Percentiles rank a stretch among this genome's conserved stretches.
phyloP scores from a whole-genome alignment of 352 stramenopile species.

The Globisporangium ultimum region DNA sequence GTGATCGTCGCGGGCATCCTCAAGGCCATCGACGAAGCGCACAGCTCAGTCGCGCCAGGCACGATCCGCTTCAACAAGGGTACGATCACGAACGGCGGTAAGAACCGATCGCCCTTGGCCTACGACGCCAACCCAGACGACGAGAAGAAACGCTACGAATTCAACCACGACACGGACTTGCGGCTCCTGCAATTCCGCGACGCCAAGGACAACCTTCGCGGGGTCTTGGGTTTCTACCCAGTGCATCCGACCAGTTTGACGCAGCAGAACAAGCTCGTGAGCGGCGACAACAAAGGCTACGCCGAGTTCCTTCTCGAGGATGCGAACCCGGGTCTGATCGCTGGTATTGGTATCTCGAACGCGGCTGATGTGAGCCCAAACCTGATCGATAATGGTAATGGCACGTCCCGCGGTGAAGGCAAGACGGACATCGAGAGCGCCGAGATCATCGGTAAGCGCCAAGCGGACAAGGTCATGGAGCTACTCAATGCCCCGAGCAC shows the following conservation, averaged over 20 bases:
- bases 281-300: slow-evolving; percentile 74
- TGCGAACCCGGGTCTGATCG: slow-evolving; percentile 20
- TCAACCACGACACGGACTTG: slow-evolving; percentile 67
- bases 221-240: slow-evolving; percentile 57
- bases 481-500: slow-evolving; percentile 19
- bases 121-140: slow-evolving; percentile 66
- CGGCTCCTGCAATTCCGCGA: slow-evolving; percentile 49
- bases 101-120: slow-evolving; percentile 60
- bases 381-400: slow-evolving; percentile 34
- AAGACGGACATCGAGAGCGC: slow-evolving; percentile 26
- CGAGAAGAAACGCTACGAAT: slow-evolving; percentile 49
- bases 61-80: slow-evolving; percentile 35
- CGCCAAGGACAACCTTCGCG: slow-evolving; percentile 28
- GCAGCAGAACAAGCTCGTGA: slow-evolving; percentile 60
- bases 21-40: slow-evolving; percentile 46
- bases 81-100: slow-evolving; percentile 27
- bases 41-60: slow-evolving; percentile 41
- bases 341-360: slow-evolving; percentile 35
- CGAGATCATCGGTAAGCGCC: slow-evolving; percentile 36
- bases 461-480: slow-evolving; percentile 23
- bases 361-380: slow-evolving; percentile 39
- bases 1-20: slow-evolving; percentile 64
- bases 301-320: slow-evolving; percentile 38
- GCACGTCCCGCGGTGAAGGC: slow-evolving; percentile 33
- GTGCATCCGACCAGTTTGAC: slow-evolving; percentile 79